Base-by-base conservation (phyloP, 805 yeast species). In the Monosporozyma yasuniensis region DNA sequence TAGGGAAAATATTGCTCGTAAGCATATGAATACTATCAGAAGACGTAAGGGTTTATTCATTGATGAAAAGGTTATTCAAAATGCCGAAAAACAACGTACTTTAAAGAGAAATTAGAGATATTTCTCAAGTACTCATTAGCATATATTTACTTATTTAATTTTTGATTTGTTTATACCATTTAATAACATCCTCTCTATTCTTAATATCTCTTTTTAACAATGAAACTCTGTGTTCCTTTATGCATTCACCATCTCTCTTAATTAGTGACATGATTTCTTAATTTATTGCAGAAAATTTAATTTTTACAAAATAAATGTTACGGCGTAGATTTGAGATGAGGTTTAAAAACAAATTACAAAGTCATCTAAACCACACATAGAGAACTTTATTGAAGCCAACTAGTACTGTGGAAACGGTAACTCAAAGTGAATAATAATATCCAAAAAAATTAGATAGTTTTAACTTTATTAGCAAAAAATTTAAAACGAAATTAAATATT, bases 1-100 rank as follows among this genome's bases (percentile, higher is more conserved):
- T 58, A 78, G 86, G 59, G 98, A 88, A 60, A 93, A 93, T 61
- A 73, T 90, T 54, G 98, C 97, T 0, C 78, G 95, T 64, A 76
- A 75, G 61, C 90, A 91, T 64, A 85, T 93, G 83, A 88, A 87
- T 55, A 71, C 71, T 18, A 79, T 93, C 43, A 77, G 99, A 61
- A 78, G 79, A 63, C 76, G 95, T 56, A 93, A 93, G 70, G 99
- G 99, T 9, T 70, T 93, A 52, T 82, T 83, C 58, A 86, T 89
- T 21, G 96, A 87, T 59, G 95, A 88, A 61, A 90, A 90, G 67
- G 85, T 93, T 42, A 85, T 93, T 21, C 78, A 87, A 63, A 86
- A 84, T 62, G 96, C 98, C 1, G 98, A 93, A 65, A 88, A 90
- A 66, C 98, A 93, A 69, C 77, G 96, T 65, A 90, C 91, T 0